Percentiles rank a stretch among this genome's conserved stretches.
phyloP scores from a whole-genome alignment of 306 rosid species.

The Rosa rugosa region DNA sequence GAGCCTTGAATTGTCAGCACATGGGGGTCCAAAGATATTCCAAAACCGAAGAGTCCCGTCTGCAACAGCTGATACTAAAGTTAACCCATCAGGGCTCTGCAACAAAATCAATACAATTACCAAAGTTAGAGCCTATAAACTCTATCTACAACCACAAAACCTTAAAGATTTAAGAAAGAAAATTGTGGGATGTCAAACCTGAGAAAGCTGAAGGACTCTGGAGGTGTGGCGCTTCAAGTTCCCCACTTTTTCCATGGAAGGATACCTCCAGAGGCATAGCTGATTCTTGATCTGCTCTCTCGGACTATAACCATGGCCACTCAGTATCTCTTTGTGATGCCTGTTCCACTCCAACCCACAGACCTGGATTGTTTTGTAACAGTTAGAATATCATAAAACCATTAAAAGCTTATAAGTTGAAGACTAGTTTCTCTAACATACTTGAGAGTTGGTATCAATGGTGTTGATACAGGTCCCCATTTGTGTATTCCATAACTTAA shows the following conservation, averaged over 20 bases:
- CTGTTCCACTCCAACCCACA: slow-evolving; percentile 85
- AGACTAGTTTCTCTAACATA: slow-evolving; percentile 23
- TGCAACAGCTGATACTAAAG: slow-evolving; percentile 71
- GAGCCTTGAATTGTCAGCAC: slow-evolving; percentile 15
- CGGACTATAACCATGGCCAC: slow-evolving; percentile 72
- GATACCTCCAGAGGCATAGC: slow-evolving; percentile 72
- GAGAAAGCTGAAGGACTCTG: slow-evolving; percentile 66
- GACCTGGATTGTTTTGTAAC: slow-evolving; percentile 37
- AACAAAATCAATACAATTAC: slow-evolving; percentile 17
- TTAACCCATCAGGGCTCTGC: slow-evolving; percentile 81
- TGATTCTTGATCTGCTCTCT: slow-evolving; percentile 37
- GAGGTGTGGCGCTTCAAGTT: slow-evolving; percentile 46
- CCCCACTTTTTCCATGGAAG: slow-evolving; percentile 66
- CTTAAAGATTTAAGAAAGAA: background rate
- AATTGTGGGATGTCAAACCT: slow-evolving; percentile 38
- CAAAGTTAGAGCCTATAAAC: background rate
- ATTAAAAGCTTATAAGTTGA: background rate
- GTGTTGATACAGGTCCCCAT: slow-evolving; percentile 53
- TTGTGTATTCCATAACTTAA: slow-evolving; percentile 69
- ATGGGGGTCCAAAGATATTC: slow-evolving; percentile 70
- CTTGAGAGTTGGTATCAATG: slow-evolving; percentile 70
- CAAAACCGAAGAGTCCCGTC: slow-evolving; percentile 75
- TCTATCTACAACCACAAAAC: background rate
- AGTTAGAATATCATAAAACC: background rate
- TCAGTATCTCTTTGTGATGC: slow-evolving; percentile 70